phyloP scores from a whole-genome alignment of 306 rosid genomes.

The Castanea mollissima region DNA sequence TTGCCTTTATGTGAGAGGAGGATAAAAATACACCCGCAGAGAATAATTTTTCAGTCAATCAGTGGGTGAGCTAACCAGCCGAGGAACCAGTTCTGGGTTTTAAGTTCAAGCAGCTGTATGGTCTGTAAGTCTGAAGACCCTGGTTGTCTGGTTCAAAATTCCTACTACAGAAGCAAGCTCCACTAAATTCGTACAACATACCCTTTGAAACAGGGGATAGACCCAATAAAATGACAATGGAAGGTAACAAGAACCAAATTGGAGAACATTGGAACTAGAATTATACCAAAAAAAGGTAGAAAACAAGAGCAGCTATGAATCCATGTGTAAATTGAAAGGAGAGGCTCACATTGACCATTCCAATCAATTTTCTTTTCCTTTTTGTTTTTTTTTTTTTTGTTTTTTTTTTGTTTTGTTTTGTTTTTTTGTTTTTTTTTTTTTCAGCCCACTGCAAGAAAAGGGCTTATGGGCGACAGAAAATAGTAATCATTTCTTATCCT shows the following conservation, averaged over 20 bases:
- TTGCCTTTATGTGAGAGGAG: too few species aligned
- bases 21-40: too few species aligned
- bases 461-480: not conserved
- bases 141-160: too few species aligned
- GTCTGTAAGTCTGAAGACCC: too few species aligned
- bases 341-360: not conserved
- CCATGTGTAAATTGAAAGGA: slow-evolving; percentile 18
- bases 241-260: not conserved
- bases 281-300: not conserved
- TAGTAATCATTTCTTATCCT: not conserved
- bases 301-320: not conserved
- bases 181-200: not conserved
- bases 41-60: too few species aligned
- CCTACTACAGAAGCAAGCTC: not conserved
- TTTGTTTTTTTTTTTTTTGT: not conserved
- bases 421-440: not conserved
- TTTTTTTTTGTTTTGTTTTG: too few species aligned
- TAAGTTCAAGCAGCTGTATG: too few species aligned
- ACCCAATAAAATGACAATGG: not conserved
- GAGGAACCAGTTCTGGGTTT: too few species aligned
- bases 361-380: not conserved
- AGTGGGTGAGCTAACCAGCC: too few species aligned
- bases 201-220: not conserved
- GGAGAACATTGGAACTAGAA: not conserved
- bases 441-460: not conserved